Conservation (phyloP, 768 basidiomycete genomes). For the Dendrothele bispora region DNA sequence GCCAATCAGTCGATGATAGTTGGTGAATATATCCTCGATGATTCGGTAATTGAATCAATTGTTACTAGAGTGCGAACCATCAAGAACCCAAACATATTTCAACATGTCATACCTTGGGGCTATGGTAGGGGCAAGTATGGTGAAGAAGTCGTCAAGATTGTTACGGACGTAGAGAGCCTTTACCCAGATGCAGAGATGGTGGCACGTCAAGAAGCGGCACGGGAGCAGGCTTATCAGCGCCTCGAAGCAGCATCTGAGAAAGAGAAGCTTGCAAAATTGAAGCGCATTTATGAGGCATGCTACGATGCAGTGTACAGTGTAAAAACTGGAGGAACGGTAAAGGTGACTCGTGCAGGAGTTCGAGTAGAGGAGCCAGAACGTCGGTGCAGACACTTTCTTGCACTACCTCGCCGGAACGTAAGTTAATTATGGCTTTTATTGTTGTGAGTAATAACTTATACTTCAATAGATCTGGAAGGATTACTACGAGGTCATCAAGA, state of each 20-base stretch:
- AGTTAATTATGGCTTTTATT: not conserved
- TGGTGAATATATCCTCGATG: slow-evolving; percentile 8
- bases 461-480: not conserved
- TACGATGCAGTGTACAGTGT: not conserved
- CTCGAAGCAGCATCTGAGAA: not conserved
- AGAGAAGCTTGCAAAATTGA: not conserved
- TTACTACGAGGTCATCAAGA: not conserved
- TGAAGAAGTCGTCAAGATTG: slow-evolving; percentile 1
- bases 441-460: not conserved
- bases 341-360: not conserved
- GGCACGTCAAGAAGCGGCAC: not conserved
- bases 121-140: slow-evolving; percentile 1
- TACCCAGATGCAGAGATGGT: slow-evolving; percentile 2
- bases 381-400: not conserved
- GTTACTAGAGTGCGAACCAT: slow-evolving; percentile 1
- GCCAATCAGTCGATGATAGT: slow-evolving; percentile 11
- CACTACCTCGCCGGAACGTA: not conserved
- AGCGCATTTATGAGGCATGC: not conserved
- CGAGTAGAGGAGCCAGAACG: too few species aligned
- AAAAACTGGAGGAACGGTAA: too few species aligned
- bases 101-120: slow-evolving; percentile 5
- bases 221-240: not conserved
- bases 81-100: not conserved
- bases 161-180: not conserved
- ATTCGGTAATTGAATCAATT: not conserved